A percentile compares a stretch with the other conserved stretches of the same genome.
Evolutionary conservation across 257 asterid genomes (phyloP).

Genomic region (Haberlea rhodopensis): DNA sequence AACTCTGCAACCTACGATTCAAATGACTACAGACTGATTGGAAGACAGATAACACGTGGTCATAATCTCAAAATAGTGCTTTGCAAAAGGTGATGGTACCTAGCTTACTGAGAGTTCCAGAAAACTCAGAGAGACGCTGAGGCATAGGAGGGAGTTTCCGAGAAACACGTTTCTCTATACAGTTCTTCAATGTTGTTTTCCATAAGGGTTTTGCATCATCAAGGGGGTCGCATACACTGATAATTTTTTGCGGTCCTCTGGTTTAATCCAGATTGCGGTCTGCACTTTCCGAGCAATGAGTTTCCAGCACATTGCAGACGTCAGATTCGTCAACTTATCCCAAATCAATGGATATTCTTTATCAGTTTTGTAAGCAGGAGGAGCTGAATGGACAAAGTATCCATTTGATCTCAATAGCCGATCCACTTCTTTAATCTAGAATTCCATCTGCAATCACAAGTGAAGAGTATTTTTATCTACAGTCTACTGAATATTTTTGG

Average conservation of each 20-base stretch:
- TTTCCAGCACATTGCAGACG: slow-evolving; percentile 97
- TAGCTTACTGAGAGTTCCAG: slow-evolving; percentile 49
- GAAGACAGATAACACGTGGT: not conserved
- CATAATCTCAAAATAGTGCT: too few relatives aligned
- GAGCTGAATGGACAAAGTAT: slow-evolving; percentile 88
- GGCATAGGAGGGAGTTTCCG: slow-evolving; percentile 67
- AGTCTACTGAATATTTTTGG: slow-evolving; percentile 2
- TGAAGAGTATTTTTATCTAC: not conserved
- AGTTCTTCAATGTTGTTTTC: slow-evolving; percentile 57
- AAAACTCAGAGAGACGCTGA: slow-evolving; percentile 78
- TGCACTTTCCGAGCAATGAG: slow-evolving; percentile 86
- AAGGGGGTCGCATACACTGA: slow-evolving; percentile 54
- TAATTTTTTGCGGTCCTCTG: slow-evolving; percentile 47
- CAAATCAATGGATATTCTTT: slow-evolving; percentile 80
- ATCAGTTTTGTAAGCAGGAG: slow-evolving; percentile 93
- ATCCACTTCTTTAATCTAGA: slow-evolving; percentile 75
- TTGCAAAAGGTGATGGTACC: slow-evolving; percentile 38
- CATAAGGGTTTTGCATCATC: slow-evolving; percentile 54
- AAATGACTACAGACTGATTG: not conserved
- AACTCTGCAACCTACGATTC: not conserved
- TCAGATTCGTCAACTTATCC: slow-evolving; percentile 67
- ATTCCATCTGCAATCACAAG: slow-evolving; percentile 68
- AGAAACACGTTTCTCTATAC: slow-evolving; percentile 33
- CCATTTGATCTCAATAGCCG: slow-evolving; percentile 76
- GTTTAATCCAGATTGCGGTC: slow-evolving; percentile 88